Percentiles rank a stretch among this genome's conserved stretches.
Evolutionary conservation across 2,329 filamentous ascomycete genomes (phyloP).

Genomic region (Penicillium sp.): DNA sequence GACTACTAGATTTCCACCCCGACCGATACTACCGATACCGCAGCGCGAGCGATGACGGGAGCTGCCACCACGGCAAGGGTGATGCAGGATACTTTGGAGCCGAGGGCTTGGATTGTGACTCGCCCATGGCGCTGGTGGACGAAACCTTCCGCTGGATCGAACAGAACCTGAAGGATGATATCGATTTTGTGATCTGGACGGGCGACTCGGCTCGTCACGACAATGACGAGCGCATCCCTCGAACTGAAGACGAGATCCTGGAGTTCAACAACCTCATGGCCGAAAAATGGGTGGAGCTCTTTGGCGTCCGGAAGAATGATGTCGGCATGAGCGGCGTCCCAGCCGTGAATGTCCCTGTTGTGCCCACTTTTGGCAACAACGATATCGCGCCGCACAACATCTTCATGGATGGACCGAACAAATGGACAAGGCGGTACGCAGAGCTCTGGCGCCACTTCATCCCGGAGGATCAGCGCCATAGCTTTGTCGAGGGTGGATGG

Average conservation of each 20-base stretch:
- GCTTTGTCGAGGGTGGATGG: constrained; percentile 91
- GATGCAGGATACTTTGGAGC: constrained; percentile 79
- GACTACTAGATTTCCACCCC: constrained; percentile 77
- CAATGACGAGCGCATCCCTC: constrained; percentile 77
- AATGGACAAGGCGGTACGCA: constrained; percentile 75
- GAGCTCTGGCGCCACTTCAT: constrained; percentile 85
- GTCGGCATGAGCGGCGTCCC: constrained; percentile 48
- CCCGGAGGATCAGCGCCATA: constrained; percentile 86
- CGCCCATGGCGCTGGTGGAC: constrained; percentile 76
- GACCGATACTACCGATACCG: constrained; percentile 83
- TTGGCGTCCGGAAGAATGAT: constrained; percentile 53
- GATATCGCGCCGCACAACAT: constrained; percentile 98
- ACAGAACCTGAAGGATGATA: constrained; percentile 70
- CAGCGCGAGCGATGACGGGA: constrained; percentile 65
- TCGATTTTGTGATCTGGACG: constrained; percentile 93
- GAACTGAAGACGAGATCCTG: constrained; percentile 73
- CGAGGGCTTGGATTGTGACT: constrained; percentile 85
- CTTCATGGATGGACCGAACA: constrained; percentile 79
- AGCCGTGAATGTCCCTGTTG: constrained; percentile 72
- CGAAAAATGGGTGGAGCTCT: constrained; percentile 73
- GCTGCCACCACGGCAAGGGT: constrained; percentile 79
- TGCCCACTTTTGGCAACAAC: constrained; percentile 95
- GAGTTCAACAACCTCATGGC: constrained; percentile 74
- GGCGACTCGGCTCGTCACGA: constrained; percentile 89
- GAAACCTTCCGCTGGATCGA: constrained; percentile 89